Evolutionary conservation across 345 rosid species (phyloP), one percentile per base, ranked within the genome.

Genomic region (Crucihimalaya himalaica): DNA sequence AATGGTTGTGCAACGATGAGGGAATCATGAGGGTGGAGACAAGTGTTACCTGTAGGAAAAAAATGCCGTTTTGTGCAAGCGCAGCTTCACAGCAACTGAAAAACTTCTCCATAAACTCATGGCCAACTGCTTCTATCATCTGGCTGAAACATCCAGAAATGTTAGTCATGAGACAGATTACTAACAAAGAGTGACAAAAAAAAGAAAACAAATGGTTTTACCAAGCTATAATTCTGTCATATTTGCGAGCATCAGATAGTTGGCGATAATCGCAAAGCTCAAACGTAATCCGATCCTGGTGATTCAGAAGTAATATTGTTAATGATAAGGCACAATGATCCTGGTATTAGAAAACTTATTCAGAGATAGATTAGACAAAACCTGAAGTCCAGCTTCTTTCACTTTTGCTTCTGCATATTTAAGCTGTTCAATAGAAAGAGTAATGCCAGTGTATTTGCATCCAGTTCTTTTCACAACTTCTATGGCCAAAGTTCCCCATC

Each of bases 401-500:
- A 83, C 96, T 79, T 83, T 88, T 42, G 4, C 71, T 73, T 89
- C 86, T 25, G 89, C 96, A 76, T 74, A 88, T 45, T 81, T 86
- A 32, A 91, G 84, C 15, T 91, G 94, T 80, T 91, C 89, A 34
- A 78, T 76, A 1, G 96, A 93, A 11, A 93, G 71, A 9, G 94
- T 89, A 66, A 93, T 87, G 43, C 98, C 97, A 0, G 98, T 91
- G 76, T 93, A 91, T 70, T 62, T 87, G 78, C 98, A 91, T 68
- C 96, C 91, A 13, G 96, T 93, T 83, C 72, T 82, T 81, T 63
- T 86, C 51, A 93, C 96, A 55, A 86, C 84, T 80, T 93, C 94
- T 34, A 93, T 81, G 21, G 90, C 98, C 18, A 93, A 83, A 52
- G 89, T 79, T 73, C 97, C 97, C 98, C 97, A 93, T 7, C 98